These are phyloP conservation scores for Dactylellina sp. DNA, from an alignment of 2,329 filamentous ascomycete species.

Conservation along the genomic window DNA sequence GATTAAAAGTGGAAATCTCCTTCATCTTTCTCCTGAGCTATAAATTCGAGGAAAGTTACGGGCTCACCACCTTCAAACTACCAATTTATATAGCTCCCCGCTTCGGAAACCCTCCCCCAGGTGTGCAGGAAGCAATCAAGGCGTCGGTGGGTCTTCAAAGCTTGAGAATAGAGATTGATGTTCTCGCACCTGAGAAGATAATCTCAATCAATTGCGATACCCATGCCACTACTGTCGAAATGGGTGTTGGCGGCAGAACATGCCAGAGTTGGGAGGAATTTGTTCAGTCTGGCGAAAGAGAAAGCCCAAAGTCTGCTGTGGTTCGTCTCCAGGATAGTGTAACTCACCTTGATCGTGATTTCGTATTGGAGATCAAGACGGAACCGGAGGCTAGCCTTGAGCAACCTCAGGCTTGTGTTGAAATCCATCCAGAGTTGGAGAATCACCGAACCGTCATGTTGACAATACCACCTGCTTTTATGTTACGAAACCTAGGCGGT, in stretches of 20 bases:
- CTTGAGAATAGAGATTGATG: slow-evolving; percentile 46
- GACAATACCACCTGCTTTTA: slow-evolving; percentile 58
- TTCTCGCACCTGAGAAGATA: slow-evolving; percentile 32
- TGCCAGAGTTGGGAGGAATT: slow-evolving; percentile 55
- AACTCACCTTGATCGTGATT: slow-evolving; percentile 59
- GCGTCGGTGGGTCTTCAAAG: slow-evolving; percentile 33
- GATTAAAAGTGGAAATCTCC: slow-evolving; percentile 59
- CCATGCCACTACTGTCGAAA: slow-evolving; percentile 58
- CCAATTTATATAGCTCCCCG: slow-evolving; percentile 60
- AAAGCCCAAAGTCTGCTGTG: slow-evolving; percentile 15
- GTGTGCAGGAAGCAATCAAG: slow-evolving; percentile 26
- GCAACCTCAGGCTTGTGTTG: slow-evolving; percentile 59
- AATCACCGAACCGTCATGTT: slow-evolving; percentile 61
- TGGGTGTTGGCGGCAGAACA: slow-evolving; percentile 21
- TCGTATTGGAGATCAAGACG: slow-evolving; percentile 60
- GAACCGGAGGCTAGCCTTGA: slow-evolving; percentile 25
- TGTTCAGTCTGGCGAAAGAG: not conserved
- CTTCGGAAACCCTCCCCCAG: slow-evolving; percentile 58
- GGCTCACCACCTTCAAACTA: slow-evolving; percentile 58
- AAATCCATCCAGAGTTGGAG: slow-evolving; percentile 59
- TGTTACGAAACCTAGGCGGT: slow-evolving; percentile 14
- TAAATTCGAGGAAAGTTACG: slow-evolving; percentile 57
- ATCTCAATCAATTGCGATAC: slow-evolving; percentile 57
- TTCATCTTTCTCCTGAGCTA: slow-evolving; percentile 60
- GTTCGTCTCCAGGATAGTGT: slow-evolving; percentile 21